These are phyloP conservation scores for Saccharomyces paradoxus DNA, from an alignment of 805 yeast genomes.

Conservation along the genomic window DNA sequence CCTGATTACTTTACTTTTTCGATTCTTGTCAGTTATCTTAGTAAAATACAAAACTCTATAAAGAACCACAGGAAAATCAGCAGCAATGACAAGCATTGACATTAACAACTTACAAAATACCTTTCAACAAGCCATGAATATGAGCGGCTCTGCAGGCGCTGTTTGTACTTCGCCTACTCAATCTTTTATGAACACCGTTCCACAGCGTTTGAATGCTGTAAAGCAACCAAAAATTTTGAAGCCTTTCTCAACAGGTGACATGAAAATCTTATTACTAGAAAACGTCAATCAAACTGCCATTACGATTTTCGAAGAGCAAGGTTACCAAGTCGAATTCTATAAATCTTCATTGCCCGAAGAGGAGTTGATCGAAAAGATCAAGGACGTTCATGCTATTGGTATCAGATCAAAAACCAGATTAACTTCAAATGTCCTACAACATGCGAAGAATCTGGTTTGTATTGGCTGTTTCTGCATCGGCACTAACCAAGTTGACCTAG, in stretches of 20 bases:
- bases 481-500: conserved; percentile 93
- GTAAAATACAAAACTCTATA: neutral
- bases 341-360: conserved; percentile 86
- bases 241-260: conserved; percentile 93
- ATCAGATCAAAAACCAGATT: conserved; percentile 94
- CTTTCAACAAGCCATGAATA: conserved; percentile 45
- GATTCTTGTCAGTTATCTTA: neutral
- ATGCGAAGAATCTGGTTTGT: conserved; percentile 82
- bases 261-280: conserved; percentile 83
- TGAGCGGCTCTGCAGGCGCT: conserved; percentile 55
- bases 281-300: conserved; percentile 92
- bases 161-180: conserved; percentile 79
- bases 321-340: conserved; percentile 93
- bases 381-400: conserved; percentile 92
- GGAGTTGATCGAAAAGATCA: conserved; percentile 87
- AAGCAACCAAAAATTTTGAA: conserved; percentile 65
- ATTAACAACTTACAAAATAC: conserved; percentile 46
- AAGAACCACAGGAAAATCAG: neutral
- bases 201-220: conserved; percentile 38
- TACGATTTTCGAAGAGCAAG: conserved; percentile 75
- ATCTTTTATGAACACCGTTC: conserved; percentile 49
- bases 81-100: conserved; percentile 61
- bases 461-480: conserved; percentile 99
- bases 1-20: neutral
- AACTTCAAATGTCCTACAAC: conserved; percentile 66